Evolutionary conservation across 2,329 filamentous ascomycete species (phyloP), one percentile per base, ranked within the genome.

Genomic region (Beauveria asiatica): DNA sequence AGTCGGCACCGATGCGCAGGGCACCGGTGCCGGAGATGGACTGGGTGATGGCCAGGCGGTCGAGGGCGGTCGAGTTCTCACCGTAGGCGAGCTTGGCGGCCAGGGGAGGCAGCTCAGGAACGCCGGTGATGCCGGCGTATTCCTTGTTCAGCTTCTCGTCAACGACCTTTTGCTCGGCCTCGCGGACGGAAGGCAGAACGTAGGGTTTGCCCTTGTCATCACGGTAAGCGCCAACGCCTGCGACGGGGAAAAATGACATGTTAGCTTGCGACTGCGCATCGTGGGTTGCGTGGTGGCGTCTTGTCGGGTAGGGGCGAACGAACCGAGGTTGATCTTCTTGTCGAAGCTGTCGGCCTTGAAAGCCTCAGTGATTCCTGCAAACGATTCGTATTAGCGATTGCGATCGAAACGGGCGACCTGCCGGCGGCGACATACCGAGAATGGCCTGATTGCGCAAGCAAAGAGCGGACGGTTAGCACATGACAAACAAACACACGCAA

Each of bases 161-260:
- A 64, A 97, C 82, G 65, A 96, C 84, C 80, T 91, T 90, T 76
- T 90, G 82, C 83, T 97, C 94, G 63, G 93, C 94, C 70, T 88
- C 78, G 73, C 86, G 87, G 63, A 99, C 94, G 53, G 93, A 97
- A 62, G 93, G 93, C 64, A 99, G 89, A 65, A 99, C 93, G 76
- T 93, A 97, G 63, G 94, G 94, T 84, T 97, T 97, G 78, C 94
- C 94, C 78, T 91, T 83, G 83, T 97, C 92, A 75, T 97, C 94
- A 72, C 94, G 92, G 85, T 99, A 99, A 72, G 94, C 94, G 71
- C 94, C 94, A 67, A 97, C 94, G 79, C 92, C 88, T 90, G 67
- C 37, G 62, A 48, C 54, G 37, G 48, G 19, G 19, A 6, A 50
- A 21, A 30, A 11, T 10, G 51, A 46, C 27, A 51, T 44, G 50